Percentiles rank a stretch among this genome's conserved stretches.
Conservation (phyloP, 306 rosid species). For the Fagus sylvatica region DNA sequence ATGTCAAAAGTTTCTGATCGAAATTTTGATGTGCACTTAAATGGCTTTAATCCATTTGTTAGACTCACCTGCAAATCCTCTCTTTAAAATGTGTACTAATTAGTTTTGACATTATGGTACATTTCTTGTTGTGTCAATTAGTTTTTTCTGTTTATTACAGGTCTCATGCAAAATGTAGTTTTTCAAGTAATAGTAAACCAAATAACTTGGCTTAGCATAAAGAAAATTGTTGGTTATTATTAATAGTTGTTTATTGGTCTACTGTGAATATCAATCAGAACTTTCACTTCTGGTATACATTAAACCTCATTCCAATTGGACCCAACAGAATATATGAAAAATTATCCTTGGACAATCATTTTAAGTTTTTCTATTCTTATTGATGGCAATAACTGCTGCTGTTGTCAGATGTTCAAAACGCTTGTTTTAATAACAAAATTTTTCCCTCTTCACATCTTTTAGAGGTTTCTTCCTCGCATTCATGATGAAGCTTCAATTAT, state of each 20-base stretch:
- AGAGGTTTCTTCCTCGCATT: background rate
- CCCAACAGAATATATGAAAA: background rate
- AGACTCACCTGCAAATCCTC: background rate
- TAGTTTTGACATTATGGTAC: background rate
- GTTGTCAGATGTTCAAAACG: background rate
- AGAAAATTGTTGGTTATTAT: background rate
- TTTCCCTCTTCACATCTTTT: background rate
- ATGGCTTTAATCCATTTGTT: background rate
- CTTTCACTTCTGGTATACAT: background rate
- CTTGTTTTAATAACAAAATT: background rate
- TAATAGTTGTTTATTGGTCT: background rate
- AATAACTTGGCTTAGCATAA: background rate
- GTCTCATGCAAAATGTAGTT: background rate
- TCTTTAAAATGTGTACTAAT: too few relatives aligned
- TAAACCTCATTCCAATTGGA: background rate
- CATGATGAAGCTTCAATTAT: background rate
- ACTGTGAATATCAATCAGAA: background rate
- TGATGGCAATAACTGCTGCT: constrained; percentile 4
- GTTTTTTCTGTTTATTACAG: background rate
- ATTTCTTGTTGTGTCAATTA: background rate
- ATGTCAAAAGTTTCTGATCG: background rate
- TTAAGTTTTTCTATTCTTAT: background rate
- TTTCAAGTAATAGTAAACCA: background rate
- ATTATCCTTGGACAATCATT: background rate
- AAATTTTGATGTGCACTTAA: background rate